Evolutionary conservation across 257 asterid genomes (phyloP).

Genomic region (Mitragyna speciosa): DNA sequence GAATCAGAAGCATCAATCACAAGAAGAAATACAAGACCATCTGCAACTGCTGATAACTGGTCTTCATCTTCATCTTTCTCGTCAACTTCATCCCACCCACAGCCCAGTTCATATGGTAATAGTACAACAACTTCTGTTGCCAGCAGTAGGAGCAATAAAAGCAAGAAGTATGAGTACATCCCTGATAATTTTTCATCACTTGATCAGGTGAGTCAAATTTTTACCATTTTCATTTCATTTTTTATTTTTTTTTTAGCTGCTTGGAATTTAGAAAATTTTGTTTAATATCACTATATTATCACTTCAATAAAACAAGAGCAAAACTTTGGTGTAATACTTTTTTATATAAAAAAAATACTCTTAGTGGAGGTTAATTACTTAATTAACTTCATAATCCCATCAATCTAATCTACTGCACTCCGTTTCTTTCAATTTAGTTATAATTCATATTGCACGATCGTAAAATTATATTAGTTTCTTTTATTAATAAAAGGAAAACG

Average conservation of each 20-base stretch:
- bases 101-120: neutral
- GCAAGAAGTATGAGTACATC: slow-evolving; percentile 45
- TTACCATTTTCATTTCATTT: neutral
- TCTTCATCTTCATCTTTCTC: neutral
- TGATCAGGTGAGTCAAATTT: slow-evolving; percentile 48
- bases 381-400: too few relatives aligned
- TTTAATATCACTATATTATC: too few relatives aligned
- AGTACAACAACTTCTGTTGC: neutral
- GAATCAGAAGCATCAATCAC: neutral
- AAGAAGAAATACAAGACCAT: neutral
- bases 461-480: too few relatives aligned
- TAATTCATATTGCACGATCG: too few relatives aligned
- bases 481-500: too few relatives aligned
- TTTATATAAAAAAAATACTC: too few relatives aligned
- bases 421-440: too few relatives aligned
- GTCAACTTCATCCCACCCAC: neutral
- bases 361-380: too few relatives aligned
- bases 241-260: neutral
- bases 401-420: too few relatives aligned
- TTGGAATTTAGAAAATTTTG: too few relatives aligned
- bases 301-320: too few relatives aligned
- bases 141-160: slow-evolving; percentile 18
- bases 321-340: too few relatives aligned
- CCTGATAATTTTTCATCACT: slow-evolving; percentile 64
- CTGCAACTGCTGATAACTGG: neutral